Base-by-base conservation (phyloP, 192 early-diverging fungal genomes). In the Mortierella alpina region DNA sequence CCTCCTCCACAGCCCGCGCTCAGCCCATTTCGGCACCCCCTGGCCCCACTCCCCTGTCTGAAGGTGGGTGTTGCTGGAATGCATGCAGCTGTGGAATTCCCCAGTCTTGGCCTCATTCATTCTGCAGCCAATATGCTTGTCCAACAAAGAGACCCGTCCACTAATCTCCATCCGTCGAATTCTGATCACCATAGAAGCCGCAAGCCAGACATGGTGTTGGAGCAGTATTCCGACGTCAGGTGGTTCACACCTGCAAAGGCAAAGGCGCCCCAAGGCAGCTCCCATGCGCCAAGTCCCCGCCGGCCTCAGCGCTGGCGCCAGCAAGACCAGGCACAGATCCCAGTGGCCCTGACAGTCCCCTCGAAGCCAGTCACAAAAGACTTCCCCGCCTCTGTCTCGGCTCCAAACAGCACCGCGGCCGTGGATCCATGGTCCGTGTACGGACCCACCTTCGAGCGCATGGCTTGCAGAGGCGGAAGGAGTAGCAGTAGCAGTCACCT, bases 231-330 rank as follows among this genome's bases (percentile, higher is more conserved):
- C 2, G 18, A 48, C 1, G 71, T 73, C 31, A 48, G 23, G 13
- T 73, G 71, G 71, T 73, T 65, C 31, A 51, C 71, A 6, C 71
- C 71, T 14, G 45, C 53, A n/a, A 63, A 6, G n/a, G 31, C 53
- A 15, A 48, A 58, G 22, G 23, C 59, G 3, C 59, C 59, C 2
- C 48, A 4, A 13, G 54, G 2, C 20, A 1, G 54, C 23, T 22
- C n/a, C 8, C 54, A 1, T 18, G 7, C 10, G 31, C 41, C 8
- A 40, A 22, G 13, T 42, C 41, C 58, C 42, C 39, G 15, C 7
- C 58, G 39, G 31, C 39, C 42, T 41, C 41, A 13, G 58, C 31
- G 31, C 31, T 31, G 31, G 31, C 31, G 31, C 31, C 31, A 31
- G 31, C 31, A 31, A 31, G 31, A 23, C 22, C 20, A 23, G 31